Base-by-base conservation (phyloP, 2,329 filamentous ascomycete genomes). In the Coniochaeta prunicola region DNA sequence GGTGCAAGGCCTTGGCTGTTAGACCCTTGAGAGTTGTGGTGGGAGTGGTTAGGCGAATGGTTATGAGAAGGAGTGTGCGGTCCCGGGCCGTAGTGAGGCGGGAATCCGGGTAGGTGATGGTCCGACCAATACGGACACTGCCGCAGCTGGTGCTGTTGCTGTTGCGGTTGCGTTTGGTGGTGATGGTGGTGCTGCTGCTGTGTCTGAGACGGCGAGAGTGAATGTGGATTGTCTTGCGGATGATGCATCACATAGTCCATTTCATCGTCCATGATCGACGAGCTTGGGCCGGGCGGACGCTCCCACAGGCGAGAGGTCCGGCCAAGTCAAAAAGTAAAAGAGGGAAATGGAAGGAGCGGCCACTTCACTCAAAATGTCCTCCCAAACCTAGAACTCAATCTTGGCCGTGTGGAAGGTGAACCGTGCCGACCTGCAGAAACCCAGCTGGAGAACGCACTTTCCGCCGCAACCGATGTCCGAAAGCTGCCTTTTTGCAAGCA, bases 221-320 rank as follows among this genome's bases (percentile, higher is more conserved):
- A 48, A 26, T 38, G 19, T 40, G 5, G 10, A 48, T 30, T 50
- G 21, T 50, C 45, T 30, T 62, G 63, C 30, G 66, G 55, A 53
- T 61, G 60, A 50, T 70, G 70, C 67, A 69, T 65, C 56, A 67
- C 56, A 57, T 68, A 71, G 56, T 73, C 68, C 68, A 72, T 71
- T 36, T 66, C 65, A 56, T 73, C 71, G 66, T 72, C 67, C 45
- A 50, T 50, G 30, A 28, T 50, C 30, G 21, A 45, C 40, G 19
- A 56, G 19, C n/a, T 38, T 33, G 33, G 19, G 36, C 36, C 36
- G 19, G 26, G 28, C n/a, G n/a, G 38, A 50, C 45, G 5, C 45
- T 28, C 45, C 30, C 45, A 4, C 28, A 30, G n/a, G 13, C 24
- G 45, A 50, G 45, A 30, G 45, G 13, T 50, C 45, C 45, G 10